A percentile compares a stretch with the other conserved stretches of the same genome.
These are phyloP conservation scores for Cryptococcus deneoformans DNA, from an alignment of 1,284 basidiomycete genomes.

Conservation along the genomic window DNA sequence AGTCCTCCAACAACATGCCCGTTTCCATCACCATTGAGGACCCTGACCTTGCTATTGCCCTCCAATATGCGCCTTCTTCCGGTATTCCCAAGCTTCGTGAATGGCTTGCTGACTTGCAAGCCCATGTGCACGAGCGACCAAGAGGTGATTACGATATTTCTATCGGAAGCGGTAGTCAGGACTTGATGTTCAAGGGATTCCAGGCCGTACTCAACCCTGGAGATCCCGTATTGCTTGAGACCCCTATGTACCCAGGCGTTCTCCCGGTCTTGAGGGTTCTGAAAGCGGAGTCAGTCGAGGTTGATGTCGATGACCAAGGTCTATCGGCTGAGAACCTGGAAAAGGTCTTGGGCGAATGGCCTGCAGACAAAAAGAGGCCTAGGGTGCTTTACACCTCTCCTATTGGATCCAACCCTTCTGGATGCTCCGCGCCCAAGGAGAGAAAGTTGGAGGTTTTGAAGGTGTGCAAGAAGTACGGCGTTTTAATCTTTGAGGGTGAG, in stretches of 20 bases:
- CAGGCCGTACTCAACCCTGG: slow-evolving; percentile 67
- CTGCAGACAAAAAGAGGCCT: slow-evolving; percentile 66
- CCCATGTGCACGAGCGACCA: slow-evolving; percentile 58
- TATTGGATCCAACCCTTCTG: slow-evolving; percentile 77
- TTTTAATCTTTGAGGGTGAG: slow-evolving; percentile 74
- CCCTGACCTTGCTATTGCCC: slow-evolving; percentile 59
- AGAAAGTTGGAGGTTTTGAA: slow-evolving; percentile 74
- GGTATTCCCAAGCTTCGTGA: slow-evolving; percentile 63
- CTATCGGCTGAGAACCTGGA: slow-evolving; percentile 65
- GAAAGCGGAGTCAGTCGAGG: slow-evolving; percentile 62
- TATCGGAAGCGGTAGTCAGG: slow-evolving; percentile 81
- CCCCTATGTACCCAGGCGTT: slow-evolving; percentile 70
- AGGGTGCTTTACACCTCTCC: slow-evolving; percentile 70
- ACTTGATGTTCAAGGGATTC: slow-evolving; percentile 76
- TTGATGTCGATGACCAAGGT: slow-evolving; percentile 75
- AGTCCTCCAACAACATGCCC: slow-evolving; percentile 52
- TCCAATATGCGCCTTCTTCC: slow-evolving; percentile 75
- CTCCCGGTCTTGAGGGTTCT: slow-evolving; percentile 39
- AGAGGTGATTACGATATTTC: slow-evolving; percentile 65
- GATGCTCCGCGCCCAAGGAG: slow-evolving; percentile 67
- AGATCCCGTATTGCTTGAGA: slow-evolving; percentile 79
- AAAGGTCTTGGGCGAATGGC: slow-evolving; percentile 71
- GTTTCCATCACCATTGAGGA: slow-evolving; percentile 55
- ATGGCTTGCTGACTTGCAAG: slow-evolving; percentile 69
- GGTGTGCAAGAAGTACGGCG: slow-evolving; percentile 69